Evolutionary conservation across 768 basidiomycete species (phyloP).

Genomic region (Lactarius pseudohatsudake): DNA sequence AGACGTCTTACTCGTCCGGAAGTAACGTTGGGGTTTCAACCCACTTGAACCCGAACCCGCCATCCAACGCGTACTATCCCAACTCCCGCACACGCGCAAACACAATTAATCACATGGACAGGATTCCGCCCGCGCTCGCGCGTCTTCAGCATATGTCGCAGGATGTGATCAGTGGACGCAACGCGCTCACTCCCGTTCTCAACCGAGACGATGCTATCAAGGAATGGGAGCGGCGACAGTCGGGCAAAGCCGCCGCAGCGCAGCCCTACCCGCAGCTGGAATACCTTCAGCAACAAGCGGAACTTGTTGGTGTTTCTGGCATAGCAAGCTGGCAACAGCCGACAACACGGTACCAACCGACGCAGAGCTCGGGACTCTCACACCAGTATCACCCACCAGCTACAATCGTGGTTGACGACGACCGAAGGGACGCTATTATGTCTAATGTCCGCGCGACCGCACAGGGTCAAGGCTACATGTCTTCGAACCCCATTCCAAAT

Average conservation of each 20-base stretch:
- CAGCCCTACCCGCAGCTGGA: slow-evolving; percentile 89
- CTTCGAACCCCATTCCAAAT: slow-evolving; percentile 60
- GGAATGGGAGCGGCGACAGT: slow-evolving; percentile 92
- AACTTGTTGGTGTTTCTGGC: slow-evolving; percentile 67
- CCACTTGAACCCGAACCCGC: slow-evolving; percentile 48
- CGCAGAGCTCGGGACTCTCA: slow-evolving; percentile 63
- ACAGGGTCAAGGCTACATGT: slow-evolving; percentile 34
- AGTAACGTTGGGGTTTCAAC: slow-evolving; percentile 24
- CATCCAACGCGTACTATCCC: slow-evolving; percentile 69
- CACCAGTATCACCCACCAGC: slow-evolving; percentile 65
- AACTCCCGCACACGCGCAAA: slow-evolving; percentile 77
- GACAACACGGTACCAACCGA: slow-evolving; percentile 48
- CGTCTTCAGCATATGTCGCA: slow-evolving; percentile 87
- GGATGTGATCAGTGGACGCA: slow-evolving; percentile 72
- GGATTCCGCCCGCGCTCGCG: slow-evolving; percentile 92
- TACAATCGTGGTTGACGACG: slow-evolving; percentile 65
- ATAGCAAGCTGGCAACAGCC: slow-evolving; percentile 52
- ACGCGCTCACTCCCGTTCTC: slow-evolving; percentile 88
- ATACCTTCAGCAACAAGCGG: slow-evolving; percentile 90
- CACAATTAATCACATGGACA: slow-evolving; percentile 90
- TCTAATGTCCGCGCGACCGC: slow-evolving; percentile 72
- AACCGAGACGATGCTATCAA: slow-evolving; percentile 93
- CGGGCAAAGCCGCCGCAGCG: slow-evolving; percentile 66
- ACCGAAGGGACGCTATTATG: slow-evolving; percentile 77
- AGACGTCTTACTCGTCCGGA: slow-evolving; percentile 21